These are phyloP conservation scores for Petunia hybrid DNA, from an alignment of 305 asterid species.

Conservation along the genomic window DNA sequence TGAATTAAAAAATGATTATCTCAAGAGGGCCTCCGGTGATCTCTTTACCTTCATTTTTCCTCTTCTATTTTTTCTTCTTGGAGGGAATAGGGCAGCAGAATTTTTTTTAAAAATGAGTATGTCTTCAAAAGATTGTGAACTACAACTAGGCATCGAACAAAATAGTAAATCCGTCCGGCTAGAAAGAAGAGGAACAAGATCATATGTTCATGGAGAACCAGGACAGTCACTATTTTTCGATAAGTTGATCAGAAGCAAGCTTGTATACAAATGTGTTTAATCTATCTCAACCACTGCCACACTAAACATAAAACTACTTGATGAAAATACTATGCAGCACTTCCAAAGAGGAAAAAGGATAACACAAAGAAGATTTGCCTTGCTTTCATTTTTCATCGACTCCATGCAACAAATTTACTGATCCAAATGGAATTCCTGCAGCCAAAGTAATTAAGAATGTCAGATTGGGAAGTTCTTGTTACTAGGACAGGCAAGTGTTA, in stretches of 20 bases:
- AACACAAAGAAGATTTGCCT: conserved; percentile 85
- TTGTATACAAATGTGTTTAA: background rate
- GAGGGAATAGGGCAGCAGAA: conserved; percentile 18
- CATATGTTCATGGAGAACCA: conserved; percentile 20
- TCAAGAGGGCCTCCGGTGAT: background rate
- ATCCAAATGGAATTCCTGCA: conserved; percentile 98
- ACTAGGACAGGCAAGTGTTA: conserved; percentile 1
- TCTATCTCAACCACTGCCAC: background rate
- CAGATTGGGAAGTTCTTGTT: conserved; percentile 31
- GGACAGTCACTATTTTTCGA: conserved; percentile 20
- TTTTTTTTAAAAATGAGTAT: background rate
- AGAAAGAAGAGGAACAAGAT: conserved; percentile 5
- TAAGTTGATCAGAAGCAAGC: conserved; percentile 20
- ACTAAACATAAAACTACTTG: conserved; percentile 9
- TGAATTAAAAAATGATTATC: background rate
- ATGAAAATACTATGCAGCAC: background rate
- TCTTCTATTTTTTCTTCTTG: background rate
- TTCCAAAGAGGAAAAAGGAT: conserved; percentile 47
- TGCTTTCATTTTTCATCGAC: conserved; percentile 98
- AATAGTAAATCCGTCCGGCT: background rate
- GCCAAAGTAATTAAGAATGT: conserved; percentile 41
- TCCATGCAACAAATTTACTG: conserved; percentile 92
- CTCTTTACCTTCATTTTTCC: background rate
- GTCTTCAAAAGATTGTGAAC: background rate
- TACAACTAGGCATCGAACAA: background rate